Base-by-base conservation (phyloP, 192 early-diverging fungal genomes). In the Coemansia interrupta region DNA sequence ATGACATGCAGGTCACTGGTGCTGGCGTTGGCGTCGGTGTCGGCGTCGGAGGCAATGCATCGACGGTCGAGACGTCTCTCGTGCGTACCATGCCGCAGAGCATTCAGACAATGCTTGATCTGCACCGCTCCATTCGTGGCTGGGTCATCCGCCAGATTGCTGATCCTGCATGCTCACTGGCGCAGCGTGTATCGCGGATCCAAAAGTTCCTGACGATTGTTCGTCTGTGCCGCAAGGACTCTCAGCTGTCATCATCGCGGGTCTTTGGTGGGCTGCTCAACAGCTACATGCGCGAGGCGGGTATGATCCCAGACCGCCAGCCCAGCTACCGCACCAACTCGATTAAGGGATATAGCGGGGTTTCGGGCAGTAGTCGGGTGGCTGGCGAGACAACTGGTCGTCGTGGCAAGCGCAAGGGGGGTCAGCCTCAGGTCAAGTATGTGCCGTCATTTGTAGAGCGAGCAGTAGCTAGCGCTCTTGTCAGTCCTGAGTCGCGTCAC, bases 391-490 rank as follows among this genome's bases (percentile, higher is more conserved):
- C 56, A 7, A 64, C 48, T 17, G 68, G 68, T 11, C 64, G 65
- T 18, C 74, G 74, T 17, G 74, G 68, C 18, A 54, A 58, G 49
- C 66, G 72, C 59, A 70, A 66, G 54, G 68, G 55, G 5, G 65
- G 47, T 0, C 61, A 67, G 40, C 17, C 65, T 5, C 70, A 79
- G 47, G 63, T 66, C 26, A 73, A 68, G 60, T 79, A 79, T 29
- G 83, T 89, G 29, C 89, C 87, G 2, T 84, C 83, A 0, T 87
- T 89, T 81, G 81, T 90, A 6, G 89, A 90, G 61, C 70, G 80
- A 18, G 84, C 87, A 1, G 68, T 90, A 4, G 80, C 85, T 8
- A 85, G 84, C 44, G 87, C 86, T 0, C 61, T 90, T 22, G 81
- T 89, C 54, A 87, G 87, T 55, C 87, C 89, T 19, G 86, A 89